Evolutionary conservation across 2,329 filamentous ascomycete species (phyloP), one percentile per base, ranked within the genome.

Genomic region (Aspergillus piperis): DNA sequence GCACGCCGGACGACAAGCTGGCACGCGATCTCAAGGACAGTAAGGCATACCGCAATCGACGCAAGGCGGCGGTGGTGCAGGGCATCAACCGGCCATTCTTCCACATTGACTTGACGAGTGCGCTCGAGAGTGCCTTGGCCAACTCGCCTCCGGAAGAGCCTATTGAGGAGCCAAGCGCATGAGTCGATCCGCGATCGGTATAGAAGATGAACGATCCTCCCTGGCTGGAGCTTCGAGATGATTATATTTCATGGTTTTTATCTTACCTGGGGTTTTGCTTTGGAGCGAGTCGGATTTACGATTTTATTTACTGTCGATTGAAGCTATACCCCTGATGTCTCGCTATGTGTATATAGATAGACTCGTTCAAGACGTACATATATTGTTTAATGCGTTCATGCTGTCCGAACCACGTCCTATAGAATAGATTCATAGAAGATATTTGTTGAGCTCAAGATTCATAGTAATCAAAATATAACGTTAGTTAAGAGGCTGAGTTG

Each of bases 31-130:
- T 81, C 38, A 73, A 73, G 36, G 79, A 75, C 58, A 82, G 82
- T 70, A 83, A 81, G 66, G 83, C 76, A 2, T 81, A 81, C 64
- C 69, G 66, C 44, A 60, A 64, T 53, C 67, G 66, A 27, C 73
- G 64, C 61, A 77, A 73, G 67, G 76, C 85, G 27, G 88, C 90
- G 1, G 84, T 91, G 4, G 88, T 98, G 15, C 89, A 93, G 66
- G 91, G 94, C n/a, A 80, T 96, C 64, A 95, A 96, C 75, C 81
- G 91, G 67, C 94, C 95, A 4, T 84, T 97, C 67, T 98, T 99
- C 84, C 95, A 99, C 73, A 86, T 96, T 56, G 95, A 98, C 74
- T 78, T 98, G 54, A 95, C 91, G 3, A 92, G 88, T 70, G 95
- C 95, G 6, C 77, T 98, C 67, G 91, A 97, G 76, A 92, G 89